phyloP scores from a whole-genome alignment of 306 rosid species.

The Lathyrus aphaca region DNA sequence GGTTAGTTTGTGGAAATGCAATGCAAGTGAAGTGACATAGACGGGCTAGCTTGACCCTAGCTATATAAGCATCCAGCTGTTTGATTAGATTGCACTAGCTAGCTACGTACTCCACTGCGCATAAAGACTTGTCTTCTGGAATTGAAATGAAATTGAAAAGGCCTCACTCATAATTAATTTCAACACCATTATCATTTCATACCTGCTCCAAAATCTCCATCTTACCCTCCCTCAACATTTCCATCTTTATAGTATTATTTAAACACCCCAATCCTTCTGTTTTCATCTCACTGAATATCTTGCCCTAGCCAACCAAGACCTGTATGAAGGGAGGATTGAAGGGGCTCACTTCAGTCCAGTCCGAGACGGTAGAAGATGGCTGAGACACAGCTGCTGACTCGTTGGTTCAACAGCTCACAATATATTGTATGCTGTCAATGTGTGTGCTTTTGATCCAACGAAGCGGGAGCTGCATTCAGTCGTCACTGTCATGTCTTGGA shows the following conservation, averaged over 20 bases:
- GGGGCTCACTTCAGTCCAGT: slow-evolving; percentile 99
- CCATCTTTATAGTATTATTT: background rate
- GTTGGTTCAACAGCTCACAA: slow-evolving; percentile 71
- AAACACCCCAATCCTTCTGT: background rate
- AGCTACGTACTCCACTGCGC: background rate
- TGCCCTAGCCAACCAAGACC: background rate
- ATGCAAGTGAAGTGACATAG: background rate
- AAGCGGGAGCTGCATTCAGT: slow-evolving; percentile 81
- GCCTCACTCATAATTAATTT: background rate
- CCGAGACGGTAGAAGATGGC: slow-evolving; percentile 48
- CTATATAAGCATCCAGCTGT: slow-evolving; percentile 54
- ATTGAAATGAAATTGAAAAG: background rate
- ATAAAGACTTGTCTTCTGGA: background rate
- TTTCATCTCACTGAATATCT: background rate
- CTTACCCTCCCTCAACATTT: background rate
- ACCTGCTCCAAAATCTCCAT: background rate
- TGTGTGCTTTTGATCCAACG: slow-evolving; percentile 84
- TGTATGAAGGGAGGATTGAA: slow-evolving; percentile 10
- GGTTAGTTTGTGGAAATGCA: background rate
- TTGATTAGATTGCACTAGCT: slow-evolving; percentile 45
- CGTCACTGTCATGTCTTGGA: slow-evolving; percentile 85
- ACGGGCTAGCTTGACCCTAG: slow-evolving; percentile 7
- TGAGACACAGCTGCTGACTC: slow-evolving; percentile 92
- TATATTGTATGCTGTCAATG: slow-evolving; percentile 19
- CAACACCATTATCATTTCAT: background rate